phyloP scores from a whole-genome alignment of 2,329 filamentous ascomycete genomes.

The Ceratocystis variospora region DNA sequence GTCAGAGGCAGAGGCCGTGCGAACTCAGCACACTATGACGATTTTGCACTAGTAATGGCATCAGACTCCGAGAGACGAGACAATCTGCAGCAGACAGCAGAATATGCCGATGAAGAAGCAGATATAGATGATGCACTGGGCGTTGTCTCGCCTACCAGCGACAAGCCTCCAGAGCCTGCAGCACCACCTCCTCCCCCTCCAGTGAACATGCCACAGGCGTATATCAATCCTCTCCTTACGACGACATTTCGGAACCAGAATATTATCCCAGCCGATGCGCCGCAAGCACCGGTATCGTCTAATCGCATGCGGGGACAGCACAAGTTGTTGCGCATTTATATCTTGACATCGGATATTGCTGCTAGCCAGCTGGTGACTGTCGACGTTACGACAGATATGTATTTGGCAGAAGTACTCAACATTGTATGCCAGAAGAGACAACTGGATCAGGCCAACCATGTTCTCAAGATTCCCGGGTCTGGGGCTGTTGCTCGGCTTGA shows the following conservation, averaged over 20 bases:
- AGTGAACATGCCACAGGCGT: slow-evolving; percentile 21
- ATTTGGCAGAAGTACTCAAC: slow-evolving; percentile 69
- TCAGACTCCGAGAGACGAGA: slow-evolving; percentile 52
- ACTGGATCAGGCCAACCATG: slow-evolving; percentile 64
- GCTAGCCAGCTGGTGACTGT: slow-evolving; percentile 61
- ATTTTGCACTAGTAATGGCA: slow-evolving; percentile 67
- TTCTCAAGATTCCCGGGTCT: slow-evolving; percentile 62
- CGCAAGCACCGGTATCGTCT: slow-evolving; percentile 32
- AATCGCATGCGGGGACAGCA: slow-evolving; percentile 46
- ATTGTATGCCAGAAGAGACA: slow-evolving; percentile 63
- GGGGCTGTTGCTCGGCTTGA: slow-evolving; percentile 64
- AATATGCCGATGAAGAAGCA: slow-evolving; percentile 43
- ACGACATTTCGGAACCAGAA: slow-evolving; percentile 41
- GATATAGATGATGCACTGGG: slow-evolving; percentile 23
- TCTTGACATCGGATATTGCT: slow-evolving; percentile 53
- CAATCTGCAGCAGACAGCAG: slow-evolving; percentile 54
- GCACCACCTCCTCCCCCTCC: slow-evolving; percentile 31
- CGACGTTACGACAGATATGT: slow-evolving; percentile 68
- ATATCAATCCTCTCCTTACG: slow-evolving; percentile 43
- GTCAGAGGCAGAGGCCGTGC: slow-evolving; percentile 32
- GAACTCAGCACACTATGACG: slow-evolving; percentile 65
- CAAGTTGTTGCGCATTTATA: slow-evolving; percentile 58
- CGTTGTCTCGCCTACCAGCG: slow-evolving; percentile 20
- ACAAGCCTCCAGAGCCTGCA: slow-evolving; percentile 23
- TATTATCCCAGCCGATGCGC: slow-evolving; percentile 44